These are phyloP conservation scores for Trebouxia gelatinosa DNA, from an alignment of 163 green algal genomes.

Conservation along the genomic window DNA sequence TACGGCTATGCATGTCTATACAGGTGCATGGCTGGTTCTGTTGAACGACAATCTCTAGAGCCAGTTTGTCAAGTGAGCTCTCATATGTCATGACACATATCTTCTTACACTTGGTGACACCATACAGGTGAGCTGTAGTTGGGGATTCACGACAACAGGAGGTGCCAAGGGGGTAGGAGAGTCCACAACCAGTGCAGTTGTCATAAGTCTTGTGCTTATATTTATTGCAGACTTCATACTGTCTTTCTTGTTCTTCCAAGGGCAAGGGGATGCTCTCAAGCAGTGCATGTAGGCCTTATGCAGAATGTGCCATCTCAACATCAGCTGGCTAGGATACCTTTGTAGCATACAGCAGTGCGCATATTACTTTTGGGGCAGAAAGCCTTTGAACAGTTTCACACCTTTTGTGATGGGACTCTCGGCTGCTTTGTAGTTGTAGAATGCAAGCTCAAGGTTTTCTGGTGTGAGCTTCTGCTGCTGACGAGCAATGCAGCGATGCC, in stretches of 20 bases:
- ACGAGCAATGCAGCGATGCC: conserved; percentile 20
- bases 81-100: no score
- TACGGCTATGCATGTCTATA: background rate
- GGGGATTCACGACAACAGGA: conserved; percentile 98
- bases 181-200: conserved; percentile 94
- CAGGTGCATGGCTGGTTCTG: background rate
- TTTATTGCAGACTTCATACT: conserved; percentile 93
- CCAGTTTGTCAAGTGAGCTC: no score
- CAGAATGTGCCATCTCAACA: background rate
- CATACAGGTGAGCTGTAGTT: conserved; percentile 90
- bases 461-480: conserved; percentile 21
- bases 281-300: conserved; percentile 36
- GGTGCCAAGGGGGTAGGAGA: conserved; percentile 98
- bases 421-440: conserved; percentile 49
- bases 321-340: background rate
- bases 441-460: conserved; percentile 47
- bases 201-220: conserved; percentile 93
- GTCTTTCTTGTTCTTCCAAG: conserved; percentile 90
- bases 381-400: conserved; percentile 40
- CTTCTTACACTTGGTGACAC: no score
- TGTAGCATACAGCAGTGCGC: background rate
- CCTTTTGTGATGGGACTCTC: conserved; percentile 45
- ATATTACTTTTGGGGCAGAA: conserved; percentile 19
- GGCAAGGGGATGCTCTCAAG: conserved; percentile 76
- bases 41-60: conserved; percentile 5